Base-by-base conservation (phyloP, 106 monocot species). In the Apostasia shenzhenica region DNA sequence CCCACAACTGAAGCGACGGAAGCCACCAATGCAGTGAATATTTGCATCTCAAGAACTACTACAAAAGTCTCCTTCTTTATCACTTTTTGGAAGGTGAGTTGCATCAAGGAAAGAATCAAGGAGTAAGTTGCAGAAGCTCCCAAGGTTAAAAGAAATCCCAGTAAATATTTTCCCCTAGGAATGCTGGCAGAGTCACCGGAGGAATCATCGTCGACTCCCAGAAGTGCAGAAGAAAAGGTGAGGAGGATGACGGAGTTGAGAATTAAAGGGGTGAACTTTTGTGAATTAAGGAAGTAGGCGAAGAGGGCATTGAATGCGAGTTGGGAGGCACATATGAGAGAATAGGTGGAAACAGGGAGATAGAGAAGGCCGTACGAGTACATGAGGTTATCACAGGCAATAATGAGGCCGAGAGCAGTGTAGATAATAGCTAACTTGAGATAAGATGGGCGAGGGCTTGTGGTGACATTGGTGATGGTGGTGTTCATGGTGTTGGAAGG, bases 281-380 rank as follows among this genome's bases (percentile, higher is more conserved):
- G 75, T 41, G 47, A 42, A 54, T 84, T 84, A 13, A 80, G 40
- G 56, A 84, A 84, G 66, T 81, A 84, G 38, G 87, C 72, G 66
- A 84, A 83, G 46, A 88, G 41, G 3, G 73, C 81, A 46, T 88
- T 81, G 71, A 88, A 88, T 39, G 72, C 81, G 0, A 88, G 78
- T 58, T 83, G 87, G 1, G 73, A 76, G 5, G 87, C 83, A 45
- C 78, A 78, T 14, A 84, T 55, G 47, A 88, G 75, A 40, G 83
- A 81, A 72, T 76, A 88, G 55, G 87, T 88, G 8, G 87, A 88
- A 46, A 84, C 70, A 1, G 81, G 75, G 14, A 83, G 87, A 67
- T 88, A 88, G 6, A 78, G 75, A 8, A 88, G 84, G 55, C 81
- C 81, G 51, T 81, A 87, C 12, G 87, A 75, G 77, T 83, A 87